Evolutionary conservation across 2,329 filamentous ascomycete genomes (phyloP), one percentile per base, ranked within the genome.

Genomic region (Colletotrichum eremochloae): DNA sequence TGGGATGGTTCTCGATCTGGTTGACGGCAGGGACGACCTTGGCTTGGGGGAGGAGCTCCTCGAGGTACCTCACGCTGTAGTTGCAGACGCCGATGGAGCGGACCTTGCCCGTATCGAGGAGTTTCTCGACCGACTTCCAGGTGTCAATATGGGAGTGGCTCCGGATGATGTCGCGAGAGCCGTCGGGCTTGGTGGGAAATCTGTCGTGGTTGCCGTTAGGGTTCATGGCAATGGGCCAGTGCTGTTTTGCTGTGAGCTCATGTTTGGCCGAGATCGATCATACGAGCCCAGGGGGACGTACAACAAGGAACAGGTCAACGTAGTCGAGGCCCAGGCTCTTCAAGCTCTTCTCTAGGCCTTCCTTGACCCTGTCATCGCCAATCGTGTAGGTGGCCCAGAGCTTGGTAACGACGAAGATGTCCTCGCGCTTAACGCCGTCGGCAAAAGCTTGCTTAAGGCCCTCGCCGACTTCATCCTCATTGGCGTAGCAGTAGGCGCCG

Each of bases 321-420:
- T 97, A 96, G 75, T 94, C 92, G 60, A 96, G 84, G 1, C 93
- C 93, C 46, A 97, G 84, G 72, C 88, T 87, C 82, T 91, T 89
- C 80, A 96, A 85, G 77, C 91, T 93, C 86, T 92, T 91, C 75
- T 94, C 89, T 46, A 96, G 86, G 46, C 88, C 90, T 77, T 92
- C 84, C 82, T 93, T 91, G 7, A 90, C 90, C 8, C 91, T 87
- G 40, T 75, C 75, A 48, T 72, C 74, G 53, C 70, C 73, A 46
- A 89, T 89, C 81, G 92, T 91, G 84, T 93, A 95, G 63, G 93
- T 94, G 78, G 91, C 92, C 93, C 94, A 97, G 48, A 95, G 88
- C 87, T 97, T 97, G 78, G 91, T 94, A 67, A 94, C 93, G 71
- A 97, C 89, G 83, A 96, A 97, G 74, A 97, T 83, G 70, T 97